Percentiles rank a stretch among this genome's conserved stretches.
phyloP scores from a whole-genome alignment of 306 rosid genomes.

The Pachyrhizus erosus region DNA sequence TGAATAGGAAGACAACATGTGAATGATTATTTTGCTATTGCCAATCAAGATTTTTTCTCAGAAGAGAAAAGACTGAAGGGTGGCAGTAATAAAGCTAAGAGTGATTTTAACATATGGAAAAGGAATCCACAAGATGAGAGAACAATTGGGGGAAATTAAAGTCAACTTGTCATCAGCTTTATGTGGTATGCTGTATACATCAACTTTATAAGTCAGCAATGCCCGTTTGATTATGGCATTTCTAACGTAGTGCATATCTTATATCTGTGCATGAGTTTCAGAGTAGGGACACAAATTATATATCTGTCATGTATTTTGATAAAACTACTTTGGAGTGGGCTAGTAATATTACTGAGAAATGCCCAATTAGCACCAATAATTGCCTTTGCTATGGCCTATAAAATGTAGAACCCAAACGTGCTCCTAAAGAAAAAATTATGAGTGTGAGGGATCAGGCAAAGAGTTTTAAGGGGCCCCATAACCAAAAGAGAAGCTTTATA shows the following conservation, averaged over 20 bases:
- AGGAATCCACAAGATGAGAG: conserved; percentile 10
- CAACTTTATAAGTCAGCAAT: conserved; percentile 2
- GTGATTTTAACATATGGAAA: conserved; percentile 21
- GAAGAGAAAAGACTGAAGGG: background rate
- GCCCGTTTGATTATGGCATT: background rate
- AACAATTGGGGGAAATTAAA: background rate
- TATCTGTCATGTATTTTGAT: background rate
- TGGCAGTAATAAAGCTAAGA: conserved; percentile 21
- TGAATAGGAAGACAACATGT: background rate
- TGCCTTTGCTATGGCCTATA: conserved; percentile 31
- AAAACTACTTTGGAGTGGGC: conserved; percentile 20
- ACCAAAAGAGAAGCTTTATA: background rate
- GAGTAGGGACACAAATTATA: background rate
- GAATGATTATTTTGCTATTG: background rate
- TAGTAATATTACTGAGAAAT: background rate
- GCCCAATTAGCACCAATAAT: conserved; percentile 29
- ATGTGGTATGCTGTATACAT: background rate
- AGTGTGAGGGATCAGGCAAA: background rate
- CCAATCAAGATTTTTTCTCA: conserved; percentile 11
- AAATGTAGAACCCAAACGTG: background rate
- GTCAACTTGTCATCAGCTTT: conserved; percentile 16
- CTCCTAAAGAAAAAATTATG: background rate
- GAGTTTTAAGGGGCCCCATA: background rate
- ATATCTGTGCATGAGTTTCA: background rate
- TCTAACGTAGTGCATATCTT: background rate